These are phyloP conservation scores for Trichoderma koningii DNA, from an alignment of 2,329 filamentous ascomycete genomes.

Conservation along the genomic window DNA sequence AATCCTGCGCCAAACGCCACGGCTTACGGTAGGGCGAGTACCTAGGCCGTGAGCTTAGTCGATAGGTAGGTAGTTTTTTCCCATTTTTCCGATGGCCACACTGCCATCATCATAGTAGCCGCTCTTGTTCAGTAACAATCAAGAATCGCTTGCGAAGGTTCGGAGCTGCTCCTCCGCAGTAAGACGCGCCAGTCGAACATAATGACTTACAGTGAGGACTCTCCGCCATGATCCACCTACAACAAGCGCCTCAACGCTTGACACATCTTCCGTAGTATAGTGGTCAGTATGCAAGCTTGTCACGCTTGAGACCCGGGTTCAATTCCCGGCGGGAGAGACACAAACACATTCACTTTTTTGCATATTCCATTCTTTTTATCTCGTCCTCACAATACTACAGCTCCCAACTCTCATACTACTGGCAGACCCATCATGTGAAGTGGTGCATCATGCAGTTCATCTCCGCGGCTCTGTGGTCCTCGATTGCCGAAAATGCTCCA, in stretches of 20 bases:
- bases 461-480: background rate
- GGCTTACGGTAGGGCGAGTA: background rate
- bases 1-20: conserved; percentile 11
- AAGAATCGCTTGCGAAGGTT: background rate
- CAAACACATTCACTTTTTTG: background rate
- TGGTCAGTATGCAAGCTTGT: conserved; percentile 27
- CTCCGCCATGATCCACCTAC: conserved; percentile 16
- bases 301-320: conserved; percentile 26
- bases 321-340: conserved; percentile 24
- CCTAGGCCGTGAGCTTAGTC: background rate
- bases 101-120: background rate
- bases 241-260: conserved; percentile 2
- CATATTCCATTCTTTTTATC: background rate
- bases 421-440: background rate
- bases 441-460: conserved; percentile 7
- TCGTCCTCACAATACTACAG: background rate
- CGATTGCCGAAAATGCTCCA: background rate
- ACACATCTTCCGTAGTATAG: conserved; percentile 25
- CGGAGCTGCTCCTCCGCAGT: background rate
- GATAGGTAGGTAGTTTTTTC: too few species aligned
- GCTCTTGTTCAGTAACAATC: background rate
- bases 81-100: background rate
- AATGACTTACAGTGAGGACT: too few species aligned
- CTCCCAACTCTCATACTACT: background rate
- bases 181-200: too few species aligned